phyloP scores from a whole-genome alignment of 106 monocot species.

The Chionographis japonica region DNA sequence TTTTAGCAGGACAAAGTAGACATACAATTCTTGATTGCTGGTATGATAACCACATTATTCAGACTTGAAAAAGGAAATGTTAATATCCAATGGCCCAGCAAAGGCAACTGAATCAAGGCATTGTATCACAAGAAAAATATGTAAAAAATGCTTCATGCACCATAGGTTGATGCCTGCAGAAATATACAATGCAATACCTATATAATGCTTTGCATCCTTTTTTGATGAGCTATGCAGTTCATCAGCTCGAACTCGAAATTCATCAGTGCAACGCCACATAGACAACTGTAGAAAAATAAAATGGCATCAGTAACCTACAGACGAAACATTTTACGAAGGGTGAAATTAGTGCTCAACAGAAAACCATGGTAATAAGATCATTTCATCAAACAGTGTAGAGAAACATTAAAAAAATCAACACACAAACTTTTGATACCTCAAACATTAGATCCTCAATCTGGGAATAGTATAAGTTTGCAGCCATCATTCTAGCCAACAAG shows the following conservation, averaged over 20 bases:
- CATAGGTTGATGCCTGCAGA: not conserved
- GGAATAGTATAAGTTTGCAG: conserved; percentile 81
- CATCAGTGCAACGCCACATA: conserved; percentile 96
- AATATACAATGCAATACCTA: conserved; percentile 43
- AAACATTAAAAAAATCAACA: not conserved
- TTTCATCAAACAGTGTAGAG: no score
- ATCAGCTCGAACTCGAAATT: conserved; percentile 63
- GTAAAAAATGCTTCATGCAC: no score
- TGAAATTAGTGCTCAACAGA: no score
- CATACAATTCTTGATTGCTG: no score
- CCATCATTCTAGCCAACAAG: conserved; percentile 87
- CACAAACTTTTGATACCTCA: conserved; percentile 44
- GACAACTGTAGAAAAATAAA: conserved; percentile 57
- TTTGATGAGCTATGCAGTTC: conserved; percentile 65
- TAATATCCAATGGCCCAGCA: no score
- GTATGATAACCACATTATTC: no score
- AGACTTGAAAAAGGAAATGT: no score
- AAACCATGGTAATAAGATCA: no score
- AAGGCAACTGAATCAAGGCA: no score
- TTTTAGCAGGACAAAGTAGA: no score
- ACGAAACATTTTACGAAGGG: not conserved
- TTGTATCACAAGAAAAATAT: not conserved
- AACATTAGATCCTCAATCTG: conserved; percentile 92
- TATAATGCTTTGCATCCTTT: conserved; percentile 88
- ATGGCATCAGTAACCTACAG: not conserved